A percentile compares a stretch with the other conserved stretches of the same genome.
phyloP scores from a whole-genome alignment of 2,329 filamentous ascomycete genomes.

The Coniochaeta sp. region DNA sequence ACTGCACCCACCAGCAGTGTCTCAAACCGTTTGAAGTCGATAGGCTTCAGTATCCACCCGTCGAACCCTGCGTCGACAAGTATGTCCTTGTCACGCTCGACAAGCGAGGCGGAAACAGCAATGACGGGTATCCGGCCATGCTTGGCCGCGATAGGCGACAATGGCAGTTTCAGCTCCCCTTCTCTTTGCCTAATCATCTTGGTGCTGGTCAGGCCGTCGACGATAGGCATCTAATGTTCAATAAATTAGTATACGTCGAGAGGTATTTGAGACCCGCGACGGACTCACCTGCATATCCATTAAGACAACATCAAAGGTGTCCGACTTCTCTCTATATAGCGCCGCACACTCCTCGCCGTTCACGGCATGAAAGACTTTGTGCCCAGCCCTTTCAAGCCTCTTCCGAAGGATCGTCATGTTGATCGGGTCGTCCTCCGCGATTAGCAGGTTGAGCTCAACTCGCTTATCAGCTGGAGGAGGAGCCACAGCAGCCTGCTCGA shows the following conservation, averaged over 20 bases:
- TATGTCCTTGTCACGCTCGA: constrained; percentile 58
- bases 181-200: constrained; percentile 77
- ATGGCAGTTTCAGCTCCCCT: constrained; percentile 37
- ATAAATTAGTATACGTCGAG: constrained; percentile 3
- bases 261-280: neutral
- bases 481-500: neutral
- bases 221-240: constrained; percentile 76
- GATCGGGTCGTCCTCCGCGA: constrained; percentile 84
- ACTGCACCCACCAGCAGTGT: constrained; percentile 63
- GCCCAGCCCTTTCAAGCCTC: constrained; percentile 67
- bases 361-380: constrained; percentile 62
- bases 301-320: constrained; percentile 66
- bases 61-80: constrained; percentile 80
- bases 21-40: constrained; percentile 70
- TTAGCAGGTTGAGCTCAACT: constrained; percentile 50
- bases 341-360: constrained; percentile 81
- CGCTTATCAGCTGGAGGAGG: neutral
- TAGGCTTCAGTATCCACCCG: constrained; percentile 84
- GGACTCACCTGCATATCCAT: constrained; percentile 84
- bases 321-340: constrained; percentile 56
- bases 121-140: constrained; percentile 73
- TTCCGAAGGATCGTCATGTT: constrained; percentile 79
- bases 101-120: constrained; percentile 75
- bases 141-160: constrained; percentile 49
- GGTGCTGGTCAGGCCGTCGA: constrained; percentile 74